Base-by-base conservation (phyloP, 495 filamentous ascomycete genomes). In the Penicillium cataractarum region DNA sequence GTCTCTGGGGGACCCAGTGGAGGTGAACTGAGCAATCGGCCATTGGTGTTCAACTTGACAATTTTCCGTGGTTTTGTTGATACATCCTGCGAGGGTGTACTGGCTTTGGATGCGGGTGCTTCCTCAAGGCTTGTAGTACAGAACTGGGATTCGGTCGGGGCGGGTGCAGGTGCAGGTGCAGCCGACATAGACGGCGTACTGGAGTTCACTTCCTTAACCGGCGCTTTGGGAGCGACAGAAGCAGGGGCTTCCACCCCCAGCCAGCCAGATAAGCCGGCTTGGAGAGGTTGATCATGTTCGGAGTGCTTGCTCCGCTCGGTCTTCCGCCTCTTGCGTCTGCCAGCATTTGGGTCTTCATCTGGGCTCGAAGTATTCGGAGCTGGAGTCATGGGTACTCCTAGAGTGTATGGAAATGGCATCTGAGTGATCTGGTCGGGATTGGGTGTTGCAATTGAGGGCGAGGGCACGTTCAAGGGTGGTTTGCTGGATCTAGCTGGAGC, bases 21-120 rank as follows among this genome's bases (percentile, higher is more conserved):
- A 17, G 86, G 81, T 0, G 85, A 87, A 33, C 82, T 78, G n/a
- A 80, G 56, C 21, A 88, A 74, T 53, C 80, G 83, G n/a, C 86
- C 86, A 64, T 85, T 85, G 1, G 77, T 61, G 64, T 83, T 84
- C 21, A 88, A 63, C 63, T 79, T 82, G 21, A 88, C 67, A n/a
- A 78, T 78, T 66, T 83, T 86, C 55, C 74, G 77, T 19, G 72
- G 66, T 15, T 49, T 62, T 51, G 61, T 50, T 35, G 13, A 6
- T 15, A 2, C 29, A 2, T 29, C 44, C 4, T 62, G 29, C 31
- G 8, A 12, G n/a, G 15, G 55, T n/a, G 56, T 22, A 15, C 53
- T 6, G 6, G 59, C 55, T 9, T n/a, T 40, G 2, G 13, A 54
- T 9, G 7, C 26, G 33, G 32, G 37, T 21, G 8, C 27, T 29